These are phyloP conservation scores for Cryptosporidium sp. DNA, from an alignment of 169 alveolate genomes.

Conservation along the genomic window DNA sequence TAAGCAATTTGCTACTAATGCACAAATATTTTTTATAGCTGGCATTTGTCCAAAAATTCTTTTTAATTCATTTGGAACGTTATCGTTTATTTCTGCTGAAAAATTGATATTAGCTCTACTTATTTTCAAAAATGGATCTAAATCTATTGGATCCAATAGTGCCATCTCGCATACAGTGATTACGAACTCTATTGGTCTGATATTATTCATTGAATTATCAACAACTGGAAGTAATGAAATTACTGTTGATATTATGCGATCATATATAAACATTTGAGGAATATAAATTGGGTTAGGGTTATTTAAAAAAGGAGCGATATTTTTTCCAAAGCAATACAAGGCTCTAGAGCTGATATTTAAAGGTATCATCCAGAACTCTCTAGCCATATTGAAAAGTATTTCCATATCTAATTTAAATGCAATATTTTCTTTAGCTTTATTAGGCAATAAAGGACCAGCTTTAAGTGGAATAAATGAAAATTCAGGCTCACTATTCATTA, in stretches of 20 bases:
- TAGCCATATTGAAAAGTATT: conserved; percentile 36
- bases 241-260: conserved; percentile 54
- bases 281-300: conserved; percentile 48
- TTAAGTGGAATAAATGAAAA: conserved; percentile 46
- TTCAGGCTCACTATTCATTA: conserved; percentile 25
- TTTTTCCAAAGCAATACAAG: conserved; percentile 44
- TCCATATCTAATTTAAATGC: conserved; percentile 8
- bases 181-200: conserved; percentile 49
- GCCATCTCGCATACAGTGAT: conserved; percentile 74
- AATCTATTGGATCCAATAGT: conserved; percentile 55
- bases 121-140: conserved; percentile 38
- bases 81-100: not conserved
- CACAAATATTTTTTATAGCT: conserved; percentile 33
- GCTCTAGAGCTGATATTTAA: conserved; percentile 2
- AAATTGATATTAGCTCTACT: not conserved
- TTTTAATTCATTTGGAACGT: conserved; percentile 1
- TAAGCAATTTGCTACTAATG: conserved; percentile 22
- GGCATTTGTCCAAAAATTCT: conserved; percentile 32
- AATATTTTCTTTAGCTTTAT: not conserved
- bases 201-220: conserved; percentile 18
- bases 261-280: conserved; percentile 58
- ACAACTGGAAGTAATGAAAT: conserved; percentile 51
- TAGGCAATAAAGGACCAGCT: conserved; percentile 21
- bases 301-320: not conserved
- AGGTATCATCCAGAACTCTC: conserved; percentile 63